These are phyloP conservation scores for Fraxinus floribunda DNA, from an alignment of 305 asterid species.

Conservation along the genomic window DNA sequence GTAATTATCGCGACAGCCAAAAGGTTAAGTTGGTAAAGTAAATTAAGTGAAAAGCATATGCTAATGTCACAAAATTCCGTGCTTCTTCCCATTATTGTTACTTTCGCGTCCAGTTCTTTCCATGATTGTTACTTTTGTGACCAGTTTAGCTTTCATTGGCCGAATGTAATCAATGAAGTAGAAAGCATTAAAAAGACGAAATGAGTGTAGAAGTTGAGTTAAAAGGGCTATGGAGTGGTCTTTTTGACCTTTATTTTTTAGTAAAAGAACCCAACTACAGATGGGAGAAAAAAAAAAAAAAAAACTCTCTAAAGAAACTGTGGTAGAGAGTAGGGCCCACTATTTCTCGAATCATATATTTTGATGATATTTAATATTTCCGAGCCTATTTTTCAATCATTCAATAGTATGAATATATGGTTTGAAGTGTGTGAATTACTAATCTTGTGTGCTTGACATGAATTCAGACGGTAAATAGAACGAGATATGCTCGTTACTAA, in stretches of 20 bases:
- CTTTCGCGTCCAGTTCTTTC: conserved; percentile 9
- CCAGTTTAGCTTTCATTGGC: neutral
- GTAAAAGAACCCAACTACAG: neutral
- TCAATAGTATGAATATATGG: neutral
- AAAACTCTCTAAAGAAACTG: neutral
- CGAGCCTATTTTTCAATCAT: neutral
- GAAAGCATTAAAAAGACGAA: neutral
- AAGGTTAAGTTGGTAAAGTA: neutral
- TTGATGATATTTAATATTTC: neutral
- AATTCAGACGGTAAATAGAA: neutral
- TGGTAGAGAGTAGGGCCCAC: neutral
- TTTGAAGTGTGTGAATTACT: neutral
- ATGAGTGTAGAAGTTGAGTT: neutral
- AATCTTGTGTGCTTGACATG: neutral
- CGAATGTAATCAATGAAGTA: neutral
- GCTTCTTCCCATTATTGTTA: conserved; percentile 15
- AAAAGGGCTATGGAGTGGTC: neutral
- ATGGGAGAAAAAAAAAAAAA: neutral
- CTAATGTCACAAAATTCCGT: conserved; percentile 17
- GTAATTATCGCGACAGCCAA: neutral
- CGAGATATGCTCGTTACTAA: neutral
- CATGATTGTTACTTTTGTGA: neutral
- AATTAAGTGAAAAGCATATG: neutral
- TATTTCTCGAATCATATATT: neutral
- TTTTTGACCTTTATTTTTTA: neutral